Base-by-base conservation (phyloP, 345 rosid genomes). In the Clausena lansium region DNA sequence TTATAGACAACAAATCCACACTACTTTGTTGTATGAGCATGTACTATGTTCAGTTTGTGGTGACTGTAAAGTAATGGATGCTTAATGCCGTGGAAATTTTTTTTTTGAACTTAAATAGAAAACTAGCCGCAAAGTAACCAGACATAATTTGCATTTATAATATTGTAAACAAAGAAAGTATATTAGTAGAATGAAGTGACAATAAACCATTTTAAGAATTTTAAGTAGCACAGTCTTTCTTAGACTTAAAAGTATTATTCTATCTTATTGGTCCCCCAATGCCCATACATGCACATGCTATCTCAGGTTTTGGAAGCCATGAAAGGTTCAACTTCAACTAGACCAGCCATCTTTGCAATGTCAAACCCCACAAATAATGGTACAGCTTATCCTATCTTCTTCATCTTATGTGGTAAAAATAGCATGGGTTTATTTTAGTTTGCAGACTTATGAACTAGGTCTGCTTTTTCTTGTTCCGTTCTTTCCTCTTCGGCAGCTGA, bases 271-370 rank as follows among this genome's bases (percentile, higher is more conserved):
- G 28, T 74, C 33, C 27, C 73, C 57, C 39, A 41, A 78, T 69
- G 61, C 50, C 28, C 69, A 58, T 78, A 57, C 63, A 22, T 67
- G 70, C 60, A 69, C 63, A 27, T 82, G 41, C 81, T 84, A 61
- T 79, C 74, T 78, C 77, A 96, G 99, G 99, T 94, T 68, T 85
- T 96, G 79, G 99, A 92, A 85, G 99, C 98, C 57, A 91, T 96
- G 86, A 96, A 86, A 88, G 85, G 86, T 82, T 96, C 99, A 57
- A 94, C 97, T 62, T 94, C 99, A 63, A 91, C 97, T 60, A 94
- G 97, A 81, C 98, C 98, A 77, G 99, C 99, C 78, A 88, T 96
- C 76, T 96, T 96, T 89, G 97, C 98, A 39, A 96, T 96, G 99
- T 96, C 99, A 81, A 96, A 96, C 81, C 99, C 98, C 36, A 94